These are phyloP conservation scores for Medicago truncatula DNA, from an alignment of 306 rosid genomes.

Conservation along the genomic window MtrunA17r5.0-ANR NC_053045.1:34992001-34992500, in stretches of 20 bases:
- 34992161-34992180: conserved; percentile 37
- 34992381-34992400: conserved; percentile 13
- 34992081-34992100: too few relatives aligned
- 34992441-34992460: conserved; percentile 33
- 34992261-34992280: conserved; percentile 93
- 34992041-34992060: too few relatives aligned
- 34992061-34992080: too few relatives aligned
- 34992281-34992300: conserved; percentile 43
- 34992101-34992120: neutral
- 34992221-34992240: conserved; percentile 97
- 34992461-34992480: conserved; percentile 3
- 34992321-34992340: conserved; percentile 30
- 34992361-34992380: conserved; percentile 1
- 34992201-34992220: conserved; percentile 87
- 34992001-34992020: too few relatives aligned
- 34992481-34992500: conserved; percentile 10
- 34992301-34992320: conserved; percentile 37
- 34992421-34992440: conserved; percentile 16
- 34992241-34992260: conserved; percentile 71
- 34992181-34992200: conserved; percentile 99
- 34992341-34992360: conserved; percentile 18
- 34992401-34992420: neutral
- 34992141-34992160: conserved; percentile 18
- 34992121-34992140: conserved; percentile 29
- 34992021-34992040: too few relatives aligned